Evolutionary conservation across 352 stramenopile genomes (phyloP), one percentile per base, ranked within the genome.

Genomic region (Phytophthora crassamura): DNA sequence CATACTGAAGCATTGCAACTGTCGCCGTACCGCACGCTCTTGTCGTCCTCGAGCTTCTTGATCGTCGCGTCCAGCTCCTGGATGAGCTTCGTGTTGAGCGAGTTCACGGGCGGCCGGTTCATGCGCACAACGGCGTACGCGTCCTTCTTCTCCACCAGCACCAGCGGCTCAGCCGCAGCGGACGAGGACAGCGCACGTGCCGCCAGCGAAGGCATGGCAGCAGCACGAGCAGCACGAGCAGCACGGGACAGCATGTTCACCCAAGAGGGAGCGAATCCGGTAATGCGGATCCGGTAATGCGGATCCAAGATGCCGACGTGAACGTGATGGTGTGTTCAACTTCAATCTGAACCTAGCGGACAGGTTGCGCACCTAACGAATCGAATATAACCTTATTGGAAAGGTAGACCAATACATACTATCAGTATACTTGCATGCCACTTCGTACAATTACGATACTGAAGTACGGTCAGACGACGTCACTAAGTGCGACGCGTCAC

Each of bases 71-170:
- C 72, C 36, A 94, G 65, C 43, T 88, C 79, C 68, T 80, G 68
- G 30, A 95, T 80, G 39, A 93, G 51, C 85, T 95, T 11, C 15
- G 75, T 84, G 77, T 86, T 95, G 59, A 95, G 77, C 52, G 83
- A 93, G 73, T 95, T 95, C 48, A 93, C 86, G 12, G 86, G 84
- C 33, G 83, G 64, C 30, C 86, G 84, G 66, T 93, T 93, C 72
- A 95, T 66, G 57, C 82, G 84, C 67, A 95, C 83, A 56, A 95
- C 70, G 11, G 86, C 86, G 62, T 90, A 91, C 57, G 84, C 84
- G 54, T 88, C 77, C 28, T 78, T 61, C 51, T 84, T 88, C 68
- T 93, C 86, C 33, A 95, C 77, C 15, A 93, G 68, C 60, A 93
- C 79, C 18, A 91, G 64, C 61, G 81, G 75, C 54, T 85, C 67